Evolutionary conservation across 169 alveolate species (phyloP).

Genomic region (Perkinsus marinus): DNA sequence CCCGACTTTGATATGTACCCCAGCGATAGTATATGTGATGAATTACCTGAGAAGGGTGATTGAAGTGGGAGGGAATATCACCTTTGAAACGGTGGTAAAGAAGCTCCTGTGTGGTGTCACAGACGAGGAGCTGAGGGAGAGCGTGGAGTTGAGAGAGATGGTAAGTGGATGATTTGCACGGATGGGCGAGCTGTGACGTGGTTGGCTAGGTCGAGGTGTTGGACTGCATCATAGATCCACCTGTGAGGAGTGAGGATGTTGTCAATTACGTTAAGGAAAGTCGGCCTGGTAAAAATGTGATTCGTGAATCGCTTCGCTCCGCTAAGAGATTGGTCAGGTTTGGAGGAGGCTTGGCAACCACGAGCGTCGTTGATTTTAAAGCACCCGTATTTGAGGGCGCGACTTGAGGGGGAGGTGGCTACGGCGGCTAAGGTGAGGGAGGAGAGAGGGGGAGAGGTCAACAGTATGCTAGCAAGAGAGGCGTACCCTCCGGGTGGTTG

Average conservation of each 20-base stretch:
- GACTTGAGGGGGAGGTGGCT: background rate
- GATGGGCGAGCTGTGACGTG: background rate
- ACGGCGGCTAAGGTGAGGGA: background rate
- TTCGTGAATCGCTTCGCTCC: background rate
- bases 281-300: background rate
- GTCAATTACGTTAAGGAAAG: background rate
- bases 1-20: background rate
- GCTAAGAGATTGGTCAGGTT: background rate
- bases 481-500: too few species aligned
- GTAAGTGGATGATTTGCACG: background rate
- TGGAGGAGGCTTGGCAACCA: background rate
- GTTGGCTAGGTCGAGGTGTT: background rate
- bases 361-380: background rate
- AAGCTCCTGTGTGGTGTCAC: background rate
- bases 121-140: background rate
- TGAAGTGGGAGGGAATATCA: background rate
- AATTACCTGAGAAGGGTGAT: background rate
- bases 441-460: background rate
- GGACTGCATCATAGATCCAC: background rate
- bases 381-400: background rate
- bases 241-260: background rate
- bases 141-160: background rate
- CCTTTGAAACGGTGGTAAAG: background rate
- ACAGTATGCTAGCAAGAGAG: background rate
- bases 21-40: background rate